These are phyloP conservation scores for Hypocrella siamensis DNA, from an alignment of 2,329 filamentous ascomycete species.

Conservation along the genomic window DNA sequence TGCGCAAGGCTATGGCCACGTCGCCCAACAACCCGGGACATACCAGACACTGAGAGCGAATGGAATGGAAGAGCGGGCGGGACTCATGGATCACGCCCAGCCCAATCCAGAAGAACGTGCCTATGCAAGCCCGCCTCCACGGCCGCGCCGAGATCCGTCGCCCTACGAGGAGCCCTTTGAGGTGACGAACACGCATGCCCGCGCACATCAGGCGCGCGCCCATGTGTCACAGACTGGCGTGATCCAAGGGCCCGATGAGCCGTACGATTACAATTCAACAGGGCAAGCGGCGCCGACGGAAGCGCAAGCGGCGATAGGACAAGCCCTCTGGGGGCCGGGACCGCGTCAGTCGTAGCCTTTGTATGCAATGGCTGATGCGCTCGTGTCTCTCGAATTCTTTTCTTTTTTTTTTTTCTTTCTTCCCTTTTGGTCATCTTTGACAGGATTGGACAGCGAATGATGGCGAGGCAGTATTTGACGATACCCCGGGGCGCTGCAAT, in stretches of 20 bases:
- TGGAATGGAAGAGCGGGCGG: slow-evolving; percentile 21
- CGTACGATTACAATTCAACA: background rate
- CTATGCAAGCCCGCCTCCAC: slow-evolving; percentile 3
- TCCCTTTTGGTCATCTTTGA: no score
- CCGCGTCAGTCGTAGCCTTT: slow-evolving; percentile 1
- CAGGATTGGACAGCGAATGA: no score
- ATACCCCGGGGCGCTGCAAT: no score
- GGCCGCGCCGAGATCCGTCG: slow-evolving; percentile 2
- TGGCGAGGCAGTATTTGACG: no score
- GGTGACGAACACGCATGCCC: background rate
- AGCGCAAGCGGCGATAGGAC: slow-evolving; percentile 4
- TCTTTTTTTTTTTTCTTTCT: background rate
- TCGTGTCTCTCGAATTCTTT: background rate
- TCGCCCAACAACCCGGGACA: slow-evolving; percentile 16
- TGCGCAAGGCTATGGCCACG: slow-evolving; percentile 16
- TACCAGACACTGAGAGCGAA: slow-evolving; percentile 13
- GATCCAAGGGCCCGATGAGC: slow-evolving; percentile 2
- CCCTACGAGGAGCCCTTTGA: slow-evolving; percentile 2
- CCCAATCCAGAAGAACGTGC: slow-evolving; percentile 10
- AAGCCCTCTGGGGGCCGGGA: slow-evolving; percentile 6
- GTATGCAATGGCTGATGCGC: background rate
- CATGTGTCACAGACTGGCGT: slow-evolving; percentile 1
- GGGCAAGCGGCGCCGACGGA: slow-evolving; percentile 1
- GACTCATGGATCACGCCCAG: slow-evolving; percentile 24
- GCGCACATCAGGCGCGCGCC: background rate